Base-by-base conservation (phyloP, 805 yeast species). In the Kregervanrija delftensis region DNA sequence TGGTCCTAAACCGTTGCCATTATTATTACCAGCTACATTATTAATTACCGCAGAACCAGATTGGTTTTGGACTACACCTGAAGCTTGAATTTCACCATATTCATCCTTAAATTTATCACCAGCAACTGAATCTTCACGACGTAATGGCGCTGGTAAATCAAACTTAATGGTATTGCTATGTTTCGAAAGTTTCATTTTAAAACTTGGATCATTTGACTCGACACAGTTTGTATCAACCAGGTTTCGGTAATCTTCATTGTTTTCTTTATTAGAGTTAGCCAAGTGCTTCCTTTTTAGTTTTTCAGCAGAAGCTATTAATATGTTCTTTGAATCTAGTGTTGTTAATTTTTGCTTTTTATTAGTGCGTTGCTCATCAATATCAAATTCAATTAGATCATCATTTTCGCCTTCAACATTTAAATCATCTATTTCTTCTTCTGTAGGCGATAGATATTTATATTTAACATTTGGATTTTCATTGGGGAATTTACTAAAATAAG, bases 1-100 rank as follows among this genome's bases (percentile, higher is more conserved):
- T 3, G 86, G 83, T 0, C 81, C 84, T 33, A 79, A 59, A 0
- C 86, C 86, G 56, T 80, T 81, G 11, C 76, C 76, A 11, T 61
- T 65, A 2, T 71, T 73, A 11, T 42, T 51, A 17, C 51, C 43
- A 13, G 37, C 39, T 12, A 45, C 45, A 3, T 71, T 72, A 11
- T 22, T 22, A 22, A 22, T 22, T 8, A 22, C 28, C 6, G 60
- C 41, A 42, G 66, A 57, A 41, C 63, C 56, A 62, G 75, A 52
- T 65, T 71, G 55, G 13, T 55, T 55, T 42, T 52, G 64, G 33
- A 52, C 60, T 47, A 30, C 72, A 10, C 86, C 86, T 2, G 83
- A 76, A 3, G 86, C 86, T 34, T 74, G 74, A 42, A 79, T 70
- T 51, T 80, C 84, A 42, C 73, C 76, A 52, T 69, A 74, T 41